These are phyloP conservation scores for Penicillium hesseltinei DNA, from an alignment of 2,329 filamentous ascomycete species.

Conservation along the genomic window DNA sequence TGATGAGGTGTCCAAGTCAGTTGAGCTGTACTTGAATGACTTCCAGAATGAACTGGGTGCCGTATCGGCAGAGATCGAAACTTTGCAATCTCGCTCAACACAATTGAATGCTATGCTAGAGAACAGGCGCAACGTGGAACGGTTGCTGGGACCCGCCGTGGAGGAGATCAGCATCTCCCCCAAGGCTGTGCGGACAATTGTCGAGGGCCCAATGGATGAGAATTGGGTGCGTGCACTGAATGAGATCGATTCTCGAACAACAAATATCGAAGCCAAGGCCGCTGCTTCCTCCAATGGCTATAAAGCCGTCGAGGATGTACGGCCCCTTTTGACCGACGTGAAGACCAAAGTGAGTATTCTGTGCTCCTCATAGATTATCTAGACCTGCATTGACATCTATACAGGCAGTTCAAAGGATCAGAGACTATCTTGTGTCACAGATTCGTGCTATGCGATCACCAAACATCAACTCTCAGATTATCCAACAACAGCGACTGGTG, in stretches of 20 bases:
- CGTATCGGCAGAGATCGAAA: slow-evolving; percentile 94
- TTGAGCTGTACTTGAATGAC: slow-evolving; percentile 85
- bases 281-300: slow-evolving; percentile 60
- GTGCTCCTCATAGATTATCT: neutral
- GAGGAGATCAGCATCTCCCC: slow-evolving; percentile 91
- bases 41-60: slow-evolving; percentile 91
- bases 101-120: slow-evolving; percentile 80
- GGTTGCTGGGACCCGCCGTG: slow-evolving; percentile 79
- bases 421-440: slow-evolving; percentile 90
- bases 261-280: slow-evolving; percentile 66
- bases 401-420: slow-evolving; percentile 84
- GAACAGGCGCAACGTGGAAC: slow-evolving; percentile 86
- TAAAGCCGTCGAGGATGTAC: slow-evolving; percentile 79
- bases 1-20: slow-evolving; percentile 88
- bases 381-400: slow-evolving; percentile 10
- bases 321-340: slow-evolving; percentile 79
- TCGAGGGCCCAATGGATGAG: slow-evolving; percentile 86
- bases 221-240: slow-evolving; percentile 78
- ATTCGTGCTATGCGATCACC: slow-evolving; percentile 92
- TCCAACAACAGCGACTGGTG: slow-evolving; percentile 89
- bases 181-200: slow-evolving; percentile 76
- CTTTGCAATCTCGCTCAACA: slow-evolving; percentile 79
- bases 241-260: slow-evolving; percentile 77
- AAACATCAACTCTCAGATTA: slow-evolving; percentile 94
- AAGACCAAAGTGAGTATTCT: slow-evolving; percentile 64